These are phyloP conservation scores for Tuber aestivum DNA, from an alignment of 495 filamentous ascomycete species.

Conservation along the genomic window DNA sequence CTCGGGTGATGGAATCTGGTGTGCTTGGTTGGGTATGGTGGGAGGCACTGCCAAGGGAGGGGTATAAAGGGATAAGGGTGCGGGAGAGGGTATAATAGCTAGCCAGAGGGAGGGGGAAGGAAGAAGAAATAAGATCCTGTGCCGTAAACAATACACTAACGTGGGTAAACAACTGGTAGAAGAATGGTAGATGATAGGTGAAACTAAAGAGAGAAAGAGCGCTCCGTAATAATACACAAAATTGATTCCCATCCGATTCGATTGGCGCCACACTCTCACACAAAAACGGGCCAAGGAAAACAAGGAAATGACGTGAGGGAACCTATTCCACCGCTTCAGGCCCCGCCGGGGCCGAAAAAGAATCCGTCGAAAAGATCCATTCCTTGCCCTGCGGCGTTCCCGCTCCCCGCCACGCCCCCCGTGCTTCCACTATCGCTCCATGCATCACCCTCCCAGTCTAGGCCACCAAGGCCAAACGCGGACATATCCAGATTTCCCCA, in stretches of 20 bases:
- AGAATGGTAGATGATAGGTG: neutral
- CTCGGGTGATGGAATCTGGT: no score
- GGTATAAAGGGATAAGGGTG: neutral
- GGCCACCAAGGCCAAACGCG: constrained; percentile 39
- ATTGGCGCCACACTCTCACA: neutral
- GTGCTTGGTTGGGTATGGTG: no score
- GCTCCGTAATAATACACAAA: constrained; percentile 3
- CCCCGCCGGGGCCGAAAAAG: constrained; percentile 62
- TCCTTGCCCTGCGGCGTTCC: constrained; percentile 34
- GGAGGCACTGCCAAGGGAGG: neutral
- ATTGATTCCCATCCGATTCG: neutral
- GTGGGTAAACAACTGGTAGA: neutral
- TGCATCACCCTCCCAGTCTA: constrained; percentile 31
- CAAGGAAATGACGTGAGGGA: neutral
- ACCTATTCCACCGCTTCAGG: neutral
- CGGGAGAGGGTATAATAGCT: neutral
- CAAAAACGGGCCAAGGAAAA: neutral
- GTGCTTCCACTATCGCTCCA: constrained; percentile 42
- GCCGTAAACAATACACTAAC: neutral
- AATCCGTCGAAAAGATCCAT: constrained; percentile 87
- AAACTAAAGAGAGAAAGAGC: neutral
- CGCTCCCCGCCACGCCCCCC: constrained; percentile 33
- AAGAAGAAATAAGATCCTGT: neutral
- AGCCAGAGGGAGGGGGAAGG: neutral
- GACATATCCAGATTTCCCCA: constrained; percentile 39